Evolutionary conservation across 2,329 filamentous ascomycete genomes (phyloP).

Genomic region (Pseudogymnoascus sp.): DNA sequence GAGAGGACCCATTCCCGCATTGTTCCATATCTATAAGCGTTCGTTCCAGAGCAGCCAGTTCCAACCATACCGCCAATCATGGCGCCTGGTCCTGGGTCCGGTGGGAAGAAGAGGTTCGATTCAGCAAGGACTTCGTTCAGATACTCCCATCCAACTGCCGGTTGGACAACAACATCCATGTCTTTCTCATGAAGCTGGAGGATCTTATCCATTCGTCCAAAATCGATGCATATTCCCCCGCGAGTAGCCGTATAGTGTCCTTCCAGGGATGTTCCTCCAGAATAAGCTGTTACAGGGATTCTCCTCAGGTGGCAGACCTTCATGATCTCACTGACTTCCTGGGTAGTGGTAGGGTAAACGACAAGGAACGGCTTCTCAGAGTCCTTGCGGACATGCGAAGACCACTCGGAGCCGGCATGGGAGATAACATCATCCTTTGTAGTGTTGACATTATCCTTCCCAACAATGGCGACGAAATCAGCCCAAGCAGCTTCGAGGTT

Average conservation of each 20-base stretch:
- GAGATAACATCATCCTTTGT: constrained; percentile 43
- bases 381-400: constrained; percentile 43
- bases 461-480: constrained; percentile 58
- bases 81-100: constrained; percentile 81
- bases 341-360: constrained; percentile 67
- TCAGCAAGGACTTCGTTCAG: constrained; percentile 69
- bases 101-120: constrained; percentile 80
- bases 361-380: constrained; percentile 56
- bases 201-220: constrained; percentile 76
- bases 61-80: constrained; percentile 88
- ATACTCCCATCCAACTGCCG: constrained; percentile 77
- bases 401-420: constrained; percentile 56
- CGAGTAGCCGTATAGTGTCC: constrained; percentile 79
- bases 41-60: constrained; percentile 68
- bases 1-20: constrained; percentile 92
- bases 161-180: constrained; percentile 68
- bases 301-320: constrained; percentile 72
- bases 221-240: constrained; percentile 80
- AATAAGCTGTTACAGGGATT: constrained; percentile 82
- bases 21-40: constrained; percentile 85
- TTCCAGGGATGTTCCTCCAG: constrained; percentile 81
- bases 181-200: constrained; percentile 68
- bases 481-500: constrained; percentile 63
- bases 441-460: constrained; percentile 57
- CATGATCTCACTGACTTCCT: constrained; percentile 80